Conservation (phyloP, 2,329 filamentous ascomycete genomes). For the Sporothrix phasma region DNA sequence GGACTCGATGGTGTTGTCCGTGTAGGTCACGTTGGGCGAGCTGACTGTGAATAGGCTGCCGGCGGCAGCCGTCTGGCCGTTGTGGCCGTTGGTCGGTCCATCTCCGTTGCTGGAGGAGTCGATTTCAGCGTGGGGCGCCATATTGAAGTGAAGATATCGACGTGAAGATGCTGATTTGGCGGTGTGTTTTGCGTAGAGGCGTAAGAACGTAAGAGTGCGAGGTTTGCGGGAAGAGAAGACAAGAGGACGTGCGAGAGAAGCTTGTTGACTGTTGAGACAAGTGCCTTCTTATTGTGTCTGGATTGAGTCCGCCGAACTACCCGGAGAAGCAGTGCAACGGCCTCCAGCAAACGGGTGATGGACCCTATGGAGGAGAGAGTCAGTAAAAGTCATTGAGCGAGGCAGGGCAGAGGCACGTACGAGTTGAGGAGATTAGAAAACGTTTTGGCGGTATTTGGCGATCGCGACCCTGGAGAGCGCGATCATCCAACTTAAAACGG, state of each 20-base stretch:
- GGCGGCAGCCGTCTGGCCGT: slow-evolving; percentile 32
- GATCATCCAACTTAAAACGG: slow-evolving; percentile 15
- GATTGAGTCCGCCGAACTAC: slow-evolving; percentile 65
- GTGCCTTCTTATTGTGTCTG: slow-evolving; percentile 43
- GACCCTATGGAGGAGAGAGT: slow-evolving; percentile 43
- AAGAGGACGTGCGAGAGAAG: background rate
- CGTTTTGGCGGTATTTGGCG: slow-evolving; percentile 68
- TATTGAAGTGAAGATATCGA: background rate
- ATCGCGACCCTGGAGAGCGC: slow-evolving; percentile 40
- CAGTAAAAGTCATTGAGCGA: background rate
- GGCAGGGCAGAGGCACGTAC: slow-evolving; percentile 44
- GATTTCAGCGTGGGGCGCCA: slow-evolving; percentile 84
- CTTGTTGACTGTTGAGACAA: background rate
- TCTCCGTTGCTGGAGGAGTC: slow-evolving; percentile 51
- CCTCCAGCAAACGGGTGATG: slow-evolving; percentile 95
- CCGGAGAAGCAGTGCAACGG: slow-evolving; percentile 84
- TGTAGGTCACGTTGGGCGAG: slow-evolving; percentile 89
- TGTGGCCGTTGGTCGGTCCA: slow-evolving; percentile 21
- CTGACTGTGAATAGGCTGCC: slow-evolving; percentile 71
- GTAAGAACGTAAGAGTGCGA: background rate
- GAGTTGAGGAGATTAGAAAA: slow-evolving; percentile 98
- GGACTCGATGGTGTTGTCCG: slow-evolving; percentile 76
- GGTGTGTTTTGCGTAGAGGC: background rate
- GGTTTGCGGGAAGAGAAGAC: background rate
- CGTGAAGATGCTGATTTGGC: slow-evolving; percentile 11